phyloP scores from a whole-genome alignment of 345 rosid species.

The Noccaea bulbosa region DNA sequence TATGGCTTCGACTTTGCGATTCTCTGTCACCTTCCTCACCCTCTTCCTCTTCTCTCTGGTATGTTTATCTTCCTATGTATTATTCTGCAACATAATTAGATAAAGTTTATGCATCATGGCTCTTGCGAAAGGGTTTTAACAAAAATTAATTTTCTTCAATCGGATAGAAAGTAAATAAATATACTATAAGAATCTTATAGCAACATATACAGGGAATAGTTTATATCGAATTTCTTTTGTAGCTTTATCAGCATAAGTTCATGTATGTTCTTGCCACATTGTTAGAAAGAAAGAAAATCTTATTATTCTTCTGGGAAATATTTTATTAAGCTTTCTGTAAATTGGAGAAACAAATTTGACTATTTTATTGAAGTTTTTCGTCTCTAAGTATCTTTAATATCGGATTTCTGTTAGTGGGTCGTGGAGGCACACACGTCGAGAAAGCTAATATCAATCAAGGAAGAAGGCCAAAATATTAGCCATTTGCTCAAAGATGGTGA shows the following conservation, averaged over 20 bases:
- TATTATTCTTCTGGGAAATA: background rate
- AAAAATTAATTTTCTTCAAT: background rate
- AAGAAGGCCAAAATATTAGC: slow-evolving; percentile 21
- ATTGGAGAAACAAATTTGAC: background rate
- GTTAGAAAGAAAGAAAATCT: slow-evolving; percentile 6
- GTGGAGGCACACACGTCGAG: slow-evolving; percentile 43
- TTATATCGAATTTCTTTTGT: slow-evolving; percentile 14
- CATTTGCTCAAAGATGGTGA: slow-evolving; percentile 39
- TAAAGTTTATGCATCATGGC: background rate
- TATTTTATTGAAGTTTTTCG: background rate
- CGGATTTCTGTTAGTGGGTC: slow-evolving; percentile 25
- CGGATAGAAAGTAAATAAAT: background rate
- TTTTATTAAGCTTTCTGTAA: background rate
- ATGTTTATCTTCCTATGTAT: background rate
- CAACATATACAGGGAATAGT: slow-evolving; percentile 16
- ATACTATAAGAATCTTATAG: background rate
- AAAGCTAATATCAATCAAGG: slow-evolving; percentile 30
- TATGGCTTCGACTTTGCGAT: slow-evolving; percentile 31
- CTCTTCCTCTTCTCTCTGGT: slow-evolving; percentile 44
- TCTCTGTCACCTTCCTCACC: slow-evolving; percentile 26
- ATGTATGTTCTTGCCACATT: slow-evolving; percentile 25
- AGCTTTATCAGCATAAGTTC: slow-evolving; percentile 6
- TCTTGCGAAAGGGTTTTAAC: background rate
- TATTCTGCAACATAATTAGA: slow-evolving; percentile 15
- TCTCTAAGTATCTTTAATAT: background rate